These are phyloP conservation scores for Mollisiaceae sp. DNA, from an alignment of 2,329 filamentous ascomycete genomes.

Conservation along the genomic window DNA sequence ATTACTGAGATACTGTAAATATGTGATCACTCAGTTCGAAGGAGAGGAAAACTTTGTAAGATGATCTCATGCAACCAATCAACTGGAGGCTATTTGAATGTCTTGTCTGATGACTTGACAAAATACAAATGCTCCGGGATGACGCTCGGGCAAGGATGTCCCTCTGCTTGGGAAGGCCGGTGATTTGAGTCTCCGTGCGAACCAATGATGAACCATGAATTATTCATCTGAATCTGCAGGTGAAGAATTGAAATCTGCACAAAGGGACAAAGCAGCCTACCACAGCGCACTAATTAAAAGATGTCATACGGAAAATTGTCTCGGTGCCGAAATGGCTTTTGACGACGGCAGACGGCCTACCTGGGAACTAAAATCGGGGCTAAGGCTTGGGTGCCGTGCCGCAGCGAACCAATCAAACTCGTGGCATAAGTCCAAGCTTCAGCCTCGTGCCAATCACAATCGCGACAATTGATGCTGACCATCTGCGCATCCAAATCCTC, in stretches of 20 bases:
- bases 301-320: not conserved
- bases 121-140: not conserved
- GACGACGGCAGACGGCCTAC: not conserved
- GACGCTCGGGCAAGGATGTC: not conserved
- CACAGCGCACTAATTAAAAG: not conserved
- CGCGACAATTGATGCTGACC: not conserved
- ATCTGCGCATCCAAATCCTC: not conserved
- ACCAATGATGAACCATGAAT: not conserved
- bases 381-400: not conserved
- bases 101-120: not conserved
- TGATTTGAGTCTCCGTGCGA: not conserved
- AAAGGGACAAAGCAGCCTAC: not conserved
- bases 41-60: not conserved
- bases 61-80: not conserved
- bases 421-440: not conserved
- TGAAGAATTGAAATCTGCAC: not conserved
- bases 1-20: not conserved
- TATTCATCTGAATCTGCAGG: slow-evolving; percentile 1
- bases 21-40: not conserved
- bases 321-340: slow-evolving; percentile 6
- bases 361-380: not conserved
- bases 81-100: not conserved
- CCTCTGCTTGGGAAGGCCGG: not conserved
- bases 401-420: not conserved
- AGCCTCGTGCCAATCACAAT: not conserved